Conservation (phyloP, 257 asterid genomes). For the Cordia subcordata region DNA sequence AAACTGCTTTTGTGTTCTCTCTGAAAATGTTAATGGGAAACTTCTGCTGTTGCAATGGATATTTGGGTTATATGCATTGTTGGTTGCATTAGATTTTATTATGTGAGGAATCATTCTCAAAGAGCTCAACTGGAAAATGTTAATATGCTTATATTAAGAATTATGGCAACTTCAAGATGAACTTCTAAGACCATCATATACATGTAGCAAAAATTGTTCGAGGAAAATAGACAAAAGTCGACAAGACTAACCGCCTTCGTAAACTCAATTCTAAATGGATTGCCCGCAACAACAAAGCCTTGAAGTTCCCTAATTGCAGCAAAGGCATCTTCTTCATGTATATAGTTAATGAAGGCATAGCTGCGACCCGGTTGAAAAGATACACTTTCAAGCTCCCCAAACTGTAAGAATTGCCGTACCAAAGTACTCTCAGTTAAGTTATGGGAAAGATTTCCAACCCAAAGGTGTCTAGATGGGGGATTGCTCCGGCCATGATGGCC, state of each 20-base stretch:
- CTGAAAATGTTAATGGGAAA: no score
- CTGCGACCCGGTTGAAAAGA: constrained; percentile 94
- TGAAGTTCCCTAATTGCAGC: constrained; percentile 86
- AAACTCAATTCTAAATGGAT: constrained; percentile 86
- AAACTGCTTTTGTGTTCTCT: no score
- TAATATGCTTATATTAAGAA: no score
- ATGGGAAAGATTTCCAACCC: constrained; percentile 85
- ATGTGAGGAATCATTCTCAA: neutral
- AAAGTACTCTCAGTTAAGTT: constrained; percentile 54
- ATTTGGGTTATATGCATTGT: no score
- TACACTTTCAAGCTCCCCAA: constrained; percentile 74
- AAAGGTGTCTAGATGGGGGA: constrained; percentile 91
- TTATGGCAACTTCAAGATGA: neutral
- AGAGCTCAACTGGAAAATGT: neutral
- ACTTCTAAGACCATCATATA: neutral
- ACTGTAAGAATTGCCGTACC: constrained; percentile 55
- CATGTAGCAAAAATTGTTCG: constrained; percentile 8
- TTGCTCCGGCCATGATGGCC: constrained; percentile 46
- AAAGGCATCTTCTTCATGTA: constrained; percentile 65
- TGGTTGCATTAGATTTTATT: no score
- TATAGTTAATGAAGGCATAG: constrained; percentile 79
- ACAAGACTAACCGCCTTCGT: constrained; percentile 98
- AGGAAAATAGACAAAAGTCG: constrained; percentile 47
- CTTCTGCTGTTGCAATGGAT: no score
- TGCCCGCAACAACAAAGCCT: constrained; percentile 77